Percentiles rank a stretch among this genome's conserved stretches.
Conservation (phyloP, 2,329 filamentous ascomycete genomes). For the Lachnellula arida region DNA sequence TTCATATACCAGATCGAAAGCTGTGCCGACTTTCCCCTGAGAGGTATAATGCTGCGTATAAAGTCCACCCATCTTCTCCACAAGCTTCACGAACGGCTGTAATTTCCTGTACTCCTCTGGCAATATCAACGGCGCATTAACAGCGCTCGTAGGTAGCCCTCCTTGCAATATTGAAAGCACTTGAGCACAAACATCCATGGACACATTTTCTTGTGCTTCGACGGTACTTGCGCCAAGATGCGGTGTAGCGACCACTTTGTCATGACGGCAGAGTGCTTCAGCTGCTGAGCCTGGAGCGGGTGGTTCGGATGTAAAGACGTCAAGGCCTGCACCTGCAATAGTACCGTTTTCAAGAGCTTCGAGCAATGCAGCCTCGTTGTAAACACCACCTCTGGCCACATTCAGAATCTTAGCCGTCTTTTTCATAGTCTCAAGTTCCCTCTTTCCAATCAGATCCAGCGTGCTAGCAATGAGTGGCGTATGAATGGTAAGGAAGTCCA, state of each 20-base stretch:
- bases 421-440: slow-evolving; percentile 68
- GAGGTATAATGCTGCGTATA: slow-evolving; percentile 71
- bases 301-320: slow-evolving; percentile 76
- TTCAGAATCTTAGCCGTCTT: slow-evolving; percentile 69
- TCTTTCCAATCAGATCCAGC: slow-evolving; percentile 63
- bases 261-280: slow-evolving; percentile 59
- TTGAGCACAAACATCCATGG: slow-evolving; percentile 77
- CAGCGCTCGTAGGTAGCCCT: slow-evolving; percentile 68
- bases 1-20: slow-evolving; percentile 73
- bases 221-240: slow-evolving; percentile 76
- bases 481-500: slow-evolving; percentile 77
- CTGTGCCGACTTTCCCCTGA: slow-evolving; percentile 48
- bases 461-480: slow-evolving; percentile 76
- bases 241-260: slow-evolving; percentile 70
- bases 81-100: slow-evolving; percentile 68
- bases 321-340: slow-evolving; percentile 72
- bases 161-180: slow-evolving; percentile 69
- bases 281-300: slow-evolving; percentile 56
- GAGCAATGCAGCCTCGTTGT: slow-evolving; percentile 70
- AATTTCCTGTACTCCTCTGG: slow-evolving; percentile 76
- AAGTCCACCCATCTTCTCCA: slow-evolving; percentile 74
- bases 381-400: slow-evolving; percentile 73
- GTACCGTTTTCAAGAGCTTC: slow-evolving; percentile 64
- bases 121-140: slow-evolving; percentile 77
- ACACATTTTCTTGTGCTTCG: slow-evolving; percentile 81